phyloP scores from a whole-genome alignment of 192 early-diverging fungal genomes.

The Dissophora globulifera region DNA sequence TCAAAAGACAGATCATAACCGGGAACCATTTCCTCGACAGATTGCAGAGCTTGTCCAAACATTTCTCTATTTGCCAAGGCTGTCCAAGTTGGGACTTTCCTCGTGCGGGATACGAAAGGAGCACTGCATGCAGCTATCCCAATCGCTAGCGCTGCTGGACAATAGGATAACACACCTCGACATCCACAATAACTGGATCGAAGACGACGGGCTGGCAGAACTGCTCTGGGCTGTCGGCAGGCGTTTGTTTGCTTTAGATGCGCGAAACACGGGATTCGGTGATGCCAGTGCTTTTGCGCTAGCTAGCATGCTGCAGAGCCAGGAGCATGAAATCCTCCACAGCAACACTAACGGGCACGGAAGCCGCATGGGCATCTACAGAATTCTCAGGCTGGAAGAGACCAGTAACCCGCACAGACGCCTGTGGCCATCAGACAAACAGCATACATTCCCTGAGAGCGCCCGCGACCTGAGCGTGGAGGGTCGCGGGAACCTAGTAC shows the following conservation, averaged over 20 bases:
- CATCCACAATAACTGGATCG: slow-evolving; percentile 38
- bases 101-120: slow-evolving; percentile 13
- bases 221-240: slow-evolving; percentile 16
- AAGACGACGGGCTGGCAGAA: slow-evolving; percentile 26
- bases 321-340: not conserved
- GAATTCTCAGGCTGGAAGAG: slow-evolving; percentile 22
- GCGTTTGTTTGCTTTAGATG: slow-evolving; percentile 12
- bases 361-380: slow-evolving; percentile 5
- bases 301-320: slow-evolving; percentile 9
- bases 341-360: not conserved
- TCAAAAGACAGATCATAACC: not conserved
- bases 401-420: slow-evolving; percentile 1
- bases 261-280: slow-evolving; percentile 22
- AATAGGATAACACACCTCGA: slow-evolving; percentile 24
- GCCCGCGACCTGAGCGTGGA: not conserved
- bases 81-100: slow-evolving; percentile 12
- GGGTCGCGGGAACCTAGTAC: slow-evolving; percentile 16
- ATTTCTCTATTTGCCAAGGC: slow-evolving; percentile 2
- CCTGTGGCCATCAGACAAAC: not conserved
- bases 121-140: slow-evolving; percentile 1
- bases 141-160: not conserved
- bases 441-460: not conserved
- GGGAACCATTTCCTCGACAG: not conserved
- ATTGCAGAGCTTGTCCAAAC: slow-evolving; percentile 8
- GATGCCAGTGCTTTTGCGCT: slow-evolving; percentile 25